Evolutionary conservation across 2,329 filamentous ascomycete genomes (phyloP), one percentile per base, ranked within the genome.

Genomic region (Chrysoporthe puriensis): DNA sequence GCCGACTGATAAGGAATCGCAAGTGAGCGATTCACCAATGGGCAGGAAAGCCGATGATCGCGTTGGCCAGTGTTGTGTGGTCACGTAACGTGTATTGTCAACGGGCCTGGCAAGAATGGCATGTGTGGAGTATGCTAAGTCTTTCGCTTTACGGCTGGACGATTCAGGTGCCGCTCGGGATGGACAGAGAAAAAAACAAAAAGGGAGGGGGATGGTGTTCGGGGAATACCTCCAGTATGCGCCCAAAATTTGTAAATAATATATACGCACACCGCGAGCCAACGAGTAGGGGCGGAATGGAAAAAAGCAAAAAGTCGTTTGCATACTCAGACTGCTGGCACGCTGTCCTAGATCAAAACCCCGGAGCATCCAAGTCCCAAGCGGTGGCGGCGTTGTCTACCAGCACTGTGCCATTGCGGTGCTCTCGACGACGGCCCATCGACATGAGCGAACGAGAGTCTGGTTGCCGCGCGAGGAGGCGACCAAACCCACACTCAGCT

Each of bases 201-300:
- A 52, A 14, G 21, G 48, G 16, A 18, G 18, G 46, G 21, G 13
- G 5, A 7, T 16, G 50, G 50, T 21, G 21, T 14, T 52, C 9
- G 8, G 50, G 32, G 13, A 16, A 54, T 6, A 54, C 14, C 21
- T 32, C 34, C 21, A n/a, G 18, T 43, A 21, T 61, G 48, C 60
- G 40, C 52, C 58, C n/a, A 18, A 34, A 36, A 32, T n/a, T 46
- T 68, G 66, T 68, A 68, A 46, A 58, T 68, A 68, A 68, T 65
- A 61, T n/a, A 60, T 42, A 48, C 54, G 54, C 54, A 40, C 48
- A 48, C 61, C 48, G 50, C 6, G 59, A 36, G 46, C 54, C 32
- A 57, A n/a, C 26, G 43, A 46, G 36, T 61, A n/a, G 26, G 44
- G 50, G 50, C 32, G 46, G 21, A n/a, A 46, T 3, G 40, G 34